Percentiles rank a stretch among this genome's conserved stretches.
Evolutionary conservation across 345 rosid species (phyloP).

Genomic region (Euphorbia peplus): DNA sequence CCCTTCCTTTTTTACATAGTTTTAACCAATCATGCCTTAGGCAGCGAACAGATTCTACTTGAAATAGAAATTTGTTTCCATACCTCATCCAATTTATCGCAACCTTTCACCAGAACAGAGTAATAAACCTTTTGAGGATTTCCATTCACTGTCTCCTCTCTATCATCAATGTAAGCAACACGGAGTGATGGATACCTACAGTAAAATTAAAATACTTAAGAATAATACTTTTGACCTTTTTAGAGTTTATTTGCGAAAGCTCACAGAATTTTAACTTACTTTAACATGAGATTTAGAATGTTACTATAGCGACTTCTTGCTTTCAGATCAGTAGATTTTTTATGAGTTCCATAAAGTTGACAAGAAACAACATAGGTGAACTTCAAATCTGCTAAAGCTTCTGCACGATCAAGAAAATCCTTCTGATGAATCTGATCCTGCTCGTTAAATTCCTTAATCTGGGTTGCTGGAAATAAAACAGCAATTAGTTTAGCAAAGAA

Average conservation of each 20-base stretch:
- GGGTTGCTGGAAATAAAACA: slow-evolving; percentile 23
- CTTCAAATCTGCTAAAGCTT: slow-evolving; percentile 83
- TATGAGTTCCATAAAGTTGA: slow-evolving; percentile 85
- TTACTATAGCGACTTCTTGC: slow-evolving; percentile 70
- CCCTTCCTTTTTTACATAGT: background rate
- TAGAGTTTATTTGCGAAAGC: slow-evolving; percentile 7
- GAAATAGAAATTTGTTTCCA: slow-evolving; percentile 11
- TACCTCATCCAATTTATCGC: slow-evolving; percentile 75
- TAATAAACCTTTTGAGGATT: slow-evolving; percentile 54
- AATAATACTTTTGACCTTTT: slow-evolving; percentile 12
- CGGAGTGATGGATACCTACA: slow-evolving; percentile 86
- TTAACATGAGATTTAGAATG: slow-evolving; percentile 82
- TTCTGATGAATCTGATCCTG: slow-evolving; percentile 16
- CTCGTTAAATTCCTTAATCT: slow-evolving; percentile 31
- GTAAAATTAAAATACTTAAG: slow-evolving; percentile 13
- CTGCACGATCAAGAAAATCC: slow-evolving; percentile 33
- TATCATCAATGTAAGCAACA: slow-evolving; percentile 86
- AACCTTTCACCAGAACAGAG: slow-evolving; percentile 94
- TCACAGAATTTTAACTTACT: slow-evolving; percentile 45
- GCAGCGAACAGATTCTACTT: slow-evolving; percentile 5
- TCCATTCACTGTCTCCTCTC: slow-evolving; percentile 61
- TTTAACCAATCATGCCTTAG: background rate
- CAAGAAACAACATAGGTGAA: slow-evolving; percentile 98
- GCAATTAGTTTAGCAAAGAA: slow-evolving; percentile 10
- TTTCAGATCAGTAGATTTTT: slow-evolving; percentile 49